Base-by-base conservation (phyloP, 306 rosid species). In the Citrullus mucosospermus region DNA sequence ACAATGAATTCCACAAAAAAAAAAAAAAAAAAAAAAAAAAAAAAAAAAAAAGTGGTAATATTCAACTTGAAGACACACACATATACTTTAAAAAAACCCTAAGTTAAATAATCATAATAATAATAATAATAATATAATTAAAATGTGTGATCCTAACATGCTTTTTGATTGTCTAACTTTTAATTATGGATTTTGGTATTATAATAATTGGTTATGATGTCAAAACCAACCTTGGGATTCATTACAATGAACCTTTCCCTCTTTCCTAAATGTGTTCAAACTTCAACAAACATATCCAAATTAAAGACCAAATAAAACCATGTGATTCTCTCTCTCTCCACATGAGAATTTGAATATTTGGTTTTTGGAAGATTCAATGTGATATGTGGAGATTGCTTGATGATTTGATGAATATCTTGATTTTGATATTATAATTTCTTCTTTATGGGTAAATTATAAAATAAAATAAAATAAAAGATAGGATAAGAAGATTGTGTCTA, bases 161-260 rank as follows among this genome's bases (percentile, higher is more conserved):
- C 56, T 69, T 44, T 66, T 69, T 69, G 56, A 69, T 51, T 67
- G 32, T 14, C 43, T 8, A 43, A 69, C 28, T 43, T 12, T 43
- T 20, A 69, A 43, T 69, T 69, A 41, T 41, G 36, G 55, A 46
- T 69, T 43, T 43, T 41, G 8, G 30, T 66, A 66, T 66, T 67
- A 18, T 66, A 17, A 67, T 67, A 39, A 67, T 38, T 38, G 50
- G 16, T 14, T 4, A 67, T 67, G 17, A 67, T 67, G 25, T 36
- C 51, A 66, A 39, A 20, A 69, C 53, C 75, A 69, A 69, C 54
- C 56, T 69, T 69, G 55, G 75, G 54, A 20, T 69, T 39, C 51
- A 67, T 67, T 69, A 69, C 75, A 69, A 69, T 68, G 75, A 68
- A 68, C 75, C 75, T 41, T 39, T 1, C 55, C 56, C 12, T 32